Evolutionary conservation across 1,284 basidiomycete genomes (phyloP).

Genomic region (Tranzscheliella williamsii): DNA sequence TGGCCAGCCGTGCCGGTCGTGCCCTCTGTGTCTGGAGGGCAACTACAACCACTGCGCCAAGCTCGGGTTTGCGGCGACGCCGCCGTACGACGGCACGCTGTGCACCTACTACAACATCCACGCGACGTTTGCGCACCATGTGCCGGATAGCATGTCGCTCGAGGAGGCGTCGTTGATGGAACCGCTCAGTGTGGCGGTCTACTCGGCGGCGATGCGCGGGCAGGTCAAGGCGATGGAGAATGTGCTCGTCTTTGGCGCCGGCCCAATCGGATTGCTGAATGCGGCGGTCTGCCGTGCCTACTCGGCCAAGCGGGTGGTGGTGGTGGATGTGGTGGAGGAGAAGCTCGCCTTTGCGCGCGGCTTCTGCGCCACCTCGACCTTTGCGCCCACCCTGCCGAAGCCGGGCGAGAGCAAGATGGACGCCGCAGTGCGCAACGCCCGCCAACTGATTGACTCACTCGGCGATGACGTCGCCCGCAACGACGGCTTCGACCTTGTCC

Average conservation of each 20-base stretch:
- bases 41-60: conserved; percentile 65
- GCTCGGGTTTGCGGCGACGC: conserved; percentile 83
- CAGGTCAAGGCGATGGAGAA: conserved; percentile 66
- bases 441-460: conserved; percentile 62
- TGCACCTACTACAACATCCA: conserved; percentile 67
- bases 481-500: conserved; percentile 67
- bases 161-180: conserved; percentile 74
- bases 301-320: conserved; percentile 57
- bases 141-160: conserved; percentile 62
- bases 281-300: conserved; percentile 88
- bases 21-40: conserved; percentile 64
- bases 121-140: conserved; percentile 56
- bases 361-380: conserved; percentile 85
- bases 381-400: conserved; percentile 65
- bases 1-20: conserved; percentile 73
- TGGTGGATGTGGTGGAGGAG: conserved; percentile 73
- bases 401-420: conserved; percentile 51
- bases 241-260: conserved; percentile 74
- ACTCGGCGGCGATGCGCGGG: conserved; percentile 80
- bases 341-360: conserved; percentile 83
- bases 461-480: conserved; percentile 63
- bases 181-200: conserved; percentile 87
- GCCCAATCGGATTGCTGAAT: conserved; percentile 86
- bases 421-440: conserved; percentile 65
- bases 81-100: conserved; percentile 85